These are phyloP conservation scores for Hura crepitans DNA, from an alignment of 441 rosid species.

Conservation along the genomic window DNA sequence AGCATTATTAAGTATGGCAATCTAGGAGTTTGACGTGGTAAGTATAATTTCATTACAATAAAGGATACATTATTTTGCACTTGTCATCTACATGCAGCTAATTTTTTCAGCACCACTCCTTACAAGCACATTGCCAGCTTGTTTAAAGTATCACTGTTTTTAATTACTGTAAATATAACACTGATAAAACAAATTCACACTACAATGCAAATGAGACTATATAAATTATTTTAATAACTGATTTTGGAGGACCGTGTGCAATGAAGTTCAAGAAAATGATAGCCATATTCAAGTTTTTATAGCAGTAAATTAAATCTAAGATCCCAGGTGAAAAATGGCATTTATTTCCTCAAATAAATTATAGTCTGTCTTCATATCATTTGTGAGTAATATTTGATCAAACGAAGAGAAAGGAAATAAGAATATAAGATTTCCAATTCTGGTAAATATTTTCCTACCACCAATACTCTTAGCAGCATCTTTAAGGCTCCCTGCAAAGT, in stretches of 20 bases:
- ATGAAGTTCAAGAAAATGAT: background rate
- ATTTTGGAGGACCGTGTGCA: background rate
- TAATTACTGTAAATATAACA: background rate
- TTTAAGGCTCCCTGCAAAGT: constrained; percentile 53
- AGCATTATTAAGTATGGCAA: background rate
- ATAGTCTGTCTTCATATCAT: background rate
- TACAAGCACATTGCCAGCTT: background rate
- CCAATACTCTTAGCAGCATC: constrained; percentile 50
- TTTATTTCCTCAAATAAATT: background rate
- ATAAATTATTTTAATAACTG: background rate
- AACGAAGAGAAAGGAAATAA: background rate
- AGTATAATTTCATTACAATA: background rate
- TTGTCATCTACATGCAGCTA: background rate
- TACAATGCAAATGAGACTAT: background rate
- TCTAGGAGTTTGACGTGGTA: background rate
- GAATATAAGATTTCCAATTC: constrained; percentile 3
- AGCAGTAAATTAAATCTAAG: constrained; percentile 5
- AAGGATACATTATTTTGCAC: background rate
- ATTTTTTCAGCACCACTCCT: background rate
- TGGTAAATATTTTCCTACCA: constrained; percentile 30
- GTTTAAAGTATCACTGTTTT: background rate
- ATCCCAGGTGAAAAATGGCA: background rate
- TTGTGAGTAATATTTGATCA: background rate
- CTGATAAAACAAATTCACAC: background rate
- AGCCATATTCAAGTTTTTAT: background rate